Base-by-base conservation (phyloP, 2,329 filamentous ascomycete genomes). In the Fusarium tanahbumbuense region DNA sequence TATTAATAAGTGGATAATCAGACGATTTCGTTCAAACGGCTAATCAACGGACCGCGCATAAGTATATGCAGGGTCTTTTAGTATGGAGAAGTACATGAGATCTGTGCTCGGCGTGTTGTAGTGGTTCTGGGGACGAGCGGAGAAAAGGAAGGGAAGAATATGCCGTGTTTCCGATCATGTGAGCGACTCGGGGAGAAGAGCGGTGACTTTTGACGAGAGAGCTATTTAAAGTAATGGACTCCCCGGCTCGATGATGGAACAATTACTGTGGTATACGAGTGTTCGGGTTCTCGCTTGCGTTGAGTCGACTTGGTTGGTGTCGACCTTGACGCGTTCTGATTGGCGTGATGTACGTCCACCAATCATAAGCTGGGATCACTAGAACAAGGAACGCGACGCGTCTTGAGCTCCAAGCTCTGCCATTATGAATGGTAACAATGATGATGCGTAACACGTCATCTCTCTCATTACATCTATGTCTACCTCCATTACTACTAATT, bases 111-210 rank as follows among this genome's bases (percentile, higher is more conserved):
- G 13, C 13, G 25, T 15, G 30, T 50, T 34, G 23, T 32, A 41
- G 6, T 20, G 6, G 6, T 16, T 4, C 23, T 20, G 32, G 32
- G 4, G 49, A 27, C 32, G 6, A 37, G 34, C 18, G 34, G 34
- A 37, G 34, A 37, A 37, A 12, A 11, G 30, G 18, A 37, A 11
- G 4, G 34, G 34, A 6, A 5, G 2, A 6, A 25, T 11, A 52
- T 52, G n/a, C 49, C 49, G 49, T 37, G 25, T 2, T 16, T n/a
- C 49, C 49, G 32, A 18, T 27, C 32, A 52, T 18, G 32, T 52
- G 49, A 52, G 23, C 10, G 2, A 41, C 15, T 20, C 32, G 23
- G 49, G 20, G 18, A 28, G 49, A 53, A 42, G 34, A 42, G 34
- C 34, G 34, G 34, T 42, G 34, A 41, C 49, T 25, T 2, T 23